Conservation (phyloP, 176 grass and related monocot genomes). For the Aegilops bicornis region DNA sequence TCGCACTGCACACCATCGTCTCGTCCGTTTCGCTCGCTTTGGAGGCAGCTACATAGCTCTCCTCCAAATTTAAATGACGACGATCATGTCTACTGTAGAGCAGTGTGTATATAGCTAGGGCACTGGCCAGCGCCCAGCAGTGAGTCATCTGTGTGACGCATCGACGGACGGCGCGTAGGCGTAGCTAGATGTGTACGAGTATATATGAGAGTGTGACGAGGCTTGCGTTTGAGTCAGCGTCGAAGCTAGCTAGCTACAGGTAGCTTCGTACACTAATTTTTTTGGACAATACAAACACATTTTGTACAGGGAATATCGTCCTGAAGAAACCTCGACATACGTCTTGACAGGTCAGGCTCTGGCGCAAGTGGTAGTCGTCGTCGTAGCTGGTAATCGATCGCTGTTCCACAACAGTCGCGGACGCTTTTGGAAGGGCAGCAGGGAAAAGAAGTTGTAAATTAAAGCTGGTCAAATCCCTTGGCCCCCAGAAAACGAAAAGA, state of each 20-base stretch:
- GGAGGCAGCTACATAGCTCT: background rate
- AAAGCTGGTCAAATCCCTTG: background rate
- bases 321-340: background rate
- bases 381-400: background rate
- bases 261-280: background rate
- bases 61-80: background rate
- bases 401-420: slow-evolving; percentile 11
- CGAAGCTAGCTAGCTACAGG: background rate
- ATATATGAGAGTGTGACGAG: background rate
- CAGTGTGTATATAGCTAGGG: background rate
- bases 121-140: background rate
- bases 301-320: background rate
- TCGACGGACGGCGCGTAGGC: background rate
- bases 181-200: background rate
- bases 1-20: background rate
- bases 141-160: background rate
- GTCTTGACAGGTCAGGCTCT: background rate
- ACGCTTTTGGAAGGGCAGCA: background rate
- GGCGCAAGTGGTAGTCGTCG: background rate
- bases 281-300: background rate
- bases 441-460: background rate
- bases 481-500: background rate
- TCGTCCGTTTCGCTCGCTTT: background rate
- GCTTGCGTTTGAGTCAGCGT: background rate
- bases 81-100: background rate